A percentile compares a stretch with the other conserved stretches of the same genome.
These are phyloP conservation scores for Vigna mungo DNA, from an alignment of 306 rosid species.

Conservation along the genomic window DNA sequence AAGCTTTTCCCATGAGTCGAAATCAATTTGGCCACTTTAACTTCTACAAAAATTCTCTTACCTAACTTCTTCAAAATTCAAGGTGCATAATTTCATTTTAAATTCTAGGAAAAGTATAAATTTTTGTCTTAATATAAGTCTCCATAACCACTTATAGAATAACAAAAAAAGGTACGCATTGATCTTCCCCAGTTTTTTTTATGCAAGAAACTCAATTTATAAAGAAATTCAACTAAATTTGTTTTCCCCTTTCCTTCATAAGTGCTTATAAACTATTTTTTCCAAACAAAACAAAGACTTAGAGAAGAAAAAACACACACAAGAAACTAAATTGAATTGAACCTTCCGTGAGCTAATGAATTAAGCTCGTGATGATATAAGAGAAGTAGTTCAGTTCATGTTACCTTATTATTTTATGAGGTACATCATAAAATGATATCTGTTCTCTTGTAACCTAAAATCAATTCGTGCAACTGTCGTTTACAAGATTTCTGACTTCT, in stretches of 20 bases:
- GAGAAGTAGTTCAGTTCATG: neutral
- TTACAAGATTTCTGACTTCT: no score
- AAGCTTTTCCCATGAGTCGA: neutral
- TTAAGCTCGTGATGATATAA: no score
- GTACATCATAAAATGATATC: no score
- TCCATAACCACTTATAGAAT: neutral
- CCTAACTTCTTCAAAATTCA: neutral
- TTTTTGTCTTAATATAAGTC: neutral
- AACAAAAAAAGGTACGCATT: neutral
- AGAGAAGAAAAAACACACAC: no score
- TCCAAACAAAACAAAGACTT: neutral
- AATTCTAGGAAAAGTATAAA: neutral
- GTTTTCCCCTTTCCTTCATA: neutral
- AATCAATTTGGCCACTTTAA: neutral
- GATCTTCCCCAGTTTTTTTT: neutral
- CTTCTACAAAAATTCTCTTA: neutral
- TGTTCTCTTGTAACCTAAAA: no score
- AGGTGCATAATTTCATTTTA: neutral
- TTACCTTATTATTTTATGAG: neutral
- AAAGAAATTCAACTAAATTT: neutral
- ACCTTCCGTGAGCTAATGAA: no score
- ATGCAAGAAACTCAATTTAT: neutral
- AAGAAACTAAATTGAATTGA: no score
- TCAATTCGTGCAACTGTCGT: no score
- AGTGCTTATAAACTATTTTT: neutral